phyloP scores from a whole-genome alignment of 73 alveolate species.

The Uronychia setigera region DNA sequence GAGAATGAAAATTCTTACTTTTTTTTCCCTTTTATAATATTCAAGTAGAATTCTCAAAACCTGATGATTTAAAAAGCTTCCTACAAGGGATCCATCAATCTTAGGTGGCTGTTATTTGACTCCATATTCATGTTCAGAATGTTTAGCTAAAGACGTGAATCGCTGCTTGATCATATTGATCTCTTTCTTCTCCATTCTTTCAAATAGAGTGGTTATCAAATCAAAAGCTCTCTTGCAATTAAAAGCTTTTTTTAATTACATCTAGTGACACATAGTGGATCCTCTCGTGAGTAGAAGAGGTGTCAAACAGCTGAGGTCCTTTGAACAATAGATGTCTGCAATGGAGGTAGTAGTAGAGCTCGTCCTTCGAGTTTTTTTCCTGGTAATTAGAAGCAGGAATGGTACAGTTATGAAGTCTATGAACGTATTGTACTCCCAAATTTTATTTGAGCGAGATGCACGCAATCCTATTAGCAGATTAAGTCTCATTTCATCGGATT shows the following conservation, averaged over 20 bases:
- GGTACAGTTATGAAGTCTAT: neutral
- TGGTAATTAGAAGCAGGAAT: conserved; percentile 1
- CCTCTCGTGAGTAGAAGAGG: conserved; percentile 57
- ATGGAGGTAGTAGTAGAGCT: conserved; percentile 39
- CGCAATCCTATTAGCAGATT: conserved; percentile 37
- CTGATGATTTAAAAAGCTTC: too few relatives aligned
- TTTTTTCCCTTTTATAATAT: conserved; percentile 61
- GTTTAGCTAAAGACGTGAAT: conserved; percentile 9
- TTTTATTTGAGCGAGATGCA: conserved; percentile 21
- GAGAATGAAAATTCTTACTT: conserved; percentile 50
- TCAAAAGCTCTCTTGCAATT: neutral
- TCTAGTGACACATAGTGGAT: conserved; percentile 18
- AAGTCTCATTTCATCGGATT: conserved; percentile 37
- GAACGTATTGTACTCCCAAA: conserved; percentile 42
- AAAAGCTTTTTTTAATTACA: neutral
- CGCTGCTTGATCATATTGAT: conserved; percentile 11
- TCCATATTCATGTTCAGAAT: neutral
- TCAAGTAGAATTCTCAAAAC: conserved; percentile 52
- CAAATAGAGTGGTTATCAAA: neutral
- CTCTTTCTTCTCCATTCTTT: conserved; percentile 36
- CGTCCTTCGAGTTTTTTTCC: conserved; percentile 44
- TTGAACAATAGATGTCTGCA: conserved; percentile 36
- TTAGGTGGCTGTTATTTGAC: conserved; percentile 26
- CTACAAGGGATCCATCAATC: conserved; percentile 47
- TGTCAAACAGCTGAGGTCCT: conserved; percentile 43